Evolutionary conservation across 1,139 yeast genomes (phyloP).

Genomic region (Blastobotrys arbuscula): DNA sequence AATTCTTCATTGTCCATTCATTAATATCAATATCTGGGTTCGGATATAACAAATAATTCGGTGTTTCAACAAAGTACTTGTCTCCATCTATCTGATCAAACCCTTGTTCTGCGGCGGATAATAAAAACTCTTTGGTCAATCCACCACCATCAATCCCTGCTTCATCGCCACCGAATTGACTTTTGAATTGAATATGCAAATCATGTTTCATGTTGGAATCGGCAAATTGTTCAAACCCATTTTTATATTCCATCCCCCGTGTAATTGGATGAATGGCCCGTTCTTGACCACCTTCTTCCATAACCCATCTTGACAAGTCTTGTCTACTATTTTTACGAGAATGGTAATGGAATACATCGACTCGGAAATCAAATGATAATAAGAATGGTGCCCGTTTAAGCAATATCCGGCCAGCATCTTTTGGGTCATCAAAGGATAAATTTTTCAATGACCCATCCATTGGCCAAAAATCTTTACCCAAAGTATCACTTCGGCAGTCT

Average conservation of each 20-base stretch:
- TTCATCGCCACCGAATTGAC: slow-evolving; percentile 67
- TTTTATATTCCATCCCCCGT: slow-evolving; percentile 64
- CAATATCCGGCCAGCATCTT: slow-evolving; percentile 31
- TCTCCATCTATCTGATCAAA: slow-evolving; percentile 46
- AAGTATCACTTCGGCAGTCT: slow-evolving; percentile 58
- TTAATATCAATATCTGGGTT: slow-evolving; percentile 39
- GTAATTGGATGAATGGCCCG: slow-evolving; percentile 37
- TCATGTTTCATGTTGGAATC: slow-evolving; percentile 47
- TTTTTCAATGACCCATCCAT: slow-evolving; percentile 25
- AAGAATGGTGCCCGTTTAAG: slow-evolving; percentile 70
- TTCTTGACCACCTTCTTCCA: slow-evolving; percentile 32
- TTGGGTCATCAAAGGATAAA: slow-evolving; percentile 9
- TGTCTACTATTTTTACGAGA: not conserved
- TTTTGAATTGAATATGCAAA: slow-evolving; percentile 60
- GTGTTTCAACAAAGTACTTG: slow-evolving; percentile 44
- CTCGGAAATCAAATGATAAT: slow-evolving; percentile 69
- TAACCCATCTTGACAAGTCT: not conserved
- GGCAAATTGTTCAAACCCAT: slow-evolving; percentile 57
- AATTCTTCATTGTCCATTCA: slow-evolving; percentile 38
- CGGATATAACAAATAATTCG: slow-evolving; percentile 66
- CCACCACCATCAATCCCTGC: slow-evolving; percentile 99
- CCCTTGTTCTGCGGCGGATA: slow-evolving; percentile 65
- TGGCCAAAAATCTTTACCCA: slow-evolving; percentile 56
- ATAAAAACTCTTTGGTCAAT: slow-evolving; percentile 82
- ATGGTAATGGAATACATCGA: slow-evolving; percentile 61